Evolutionary conservation across 192 early-diverging fungal species (phyloP), one percentile per base, ranked within the genome.

Genomic region (Backusella tarrabulga): DNA sequence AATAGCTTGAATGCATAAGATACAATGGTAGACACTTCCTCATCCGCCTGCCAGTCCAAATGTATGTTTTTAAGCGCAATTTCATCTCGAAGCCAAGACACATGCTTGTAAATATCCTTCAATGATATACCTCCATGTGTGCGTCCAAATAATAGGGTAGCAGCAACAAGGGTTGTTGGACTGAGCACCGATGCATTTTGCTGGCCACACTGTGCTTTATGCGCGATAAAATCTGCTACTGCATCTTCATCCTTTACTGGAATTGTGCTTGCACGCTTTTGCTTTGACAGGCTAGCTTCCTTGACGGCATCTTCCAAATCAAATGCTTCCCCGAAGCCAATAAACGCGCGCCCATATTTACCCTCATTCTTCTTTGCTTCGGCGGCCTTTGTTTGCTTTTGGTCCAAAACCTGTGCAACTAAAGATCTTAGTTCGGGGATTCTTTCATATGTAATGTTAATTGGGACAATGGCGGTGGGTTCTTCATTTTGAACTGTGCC

Each of bases 351-450:
- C 14, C 74, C 74, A 19, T 70, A 70, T 35, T 17, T 70, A n/a
- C 38, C 38, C n/a, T 35, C 21, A 23, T 32, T 35, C 6, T 35
- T 17, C 5, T 29, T 21, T 34, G 68, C 38, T 3, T 67, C 42
- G 6, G 76, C 34, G 4, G 71, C 34, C 42, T 66, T 32, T 2
- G 46, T 46, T 17, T 74, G 70, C 8, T 80, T 76, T 75, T 84
- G 83, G 32, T 84, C 83, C 3, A 84, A 71, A 6, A 84, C 79
- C 67, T 84, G 79, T 67, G 80, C 79, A 17, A 80, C 80, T 23
- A 84, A 38, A 21, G 68, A 67, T 38, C 73, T 76, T 8, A 84
- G 41, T 50, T 84, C 83, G 9, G 83, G 83, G 0, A 80, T 74
- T 23, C 52, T 76, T 73, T 84, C 83, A 41, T 78, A 84, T 21